Conservation (phyloP, 129 eudicot genomes). For the Saussurea involucrata region DNA sequence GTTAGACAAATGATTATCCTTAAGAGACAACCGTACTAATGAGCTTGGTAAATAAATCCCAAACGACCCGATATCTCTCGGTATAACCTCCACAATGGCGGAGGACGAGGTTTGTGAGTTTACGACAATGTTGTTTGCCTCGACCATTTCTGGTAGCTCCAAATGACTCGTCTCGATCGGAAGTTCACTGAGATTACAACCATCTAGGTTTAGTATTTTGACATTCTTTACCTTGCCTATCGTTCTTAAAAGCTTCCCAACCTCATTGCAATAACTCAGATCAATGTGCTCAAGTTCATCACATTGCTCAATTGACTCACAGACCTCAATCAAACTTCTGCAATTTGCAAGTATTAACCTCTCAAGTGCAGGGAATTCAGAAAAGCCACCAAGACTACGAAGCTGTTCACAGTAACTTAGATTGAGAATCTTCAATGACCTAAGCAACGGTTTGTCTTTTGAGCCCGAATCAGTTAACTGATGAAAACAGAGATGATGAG, state of each 20-base stretch:
- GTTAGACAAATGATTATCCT: neutral
- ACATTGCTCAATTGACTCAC: no score
- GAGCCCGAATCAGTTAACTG: neutral
- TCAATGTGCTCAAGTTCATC: neutral
- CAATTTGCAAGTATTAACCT: no score
- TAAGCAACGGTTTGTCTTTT: neutral
- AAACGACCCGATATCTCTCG: neutral
- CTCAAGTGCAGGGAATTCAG: neutral
- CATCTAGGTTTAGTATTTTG: neutral
- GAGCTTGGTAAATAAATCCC: neutral
- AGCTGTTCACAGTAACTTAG: neutral
- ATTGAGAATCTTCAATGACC: neutral
- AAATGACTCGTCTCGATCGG: neutral
- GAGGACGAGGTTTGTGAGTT: neutral
- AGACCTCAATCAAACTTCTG: no score
- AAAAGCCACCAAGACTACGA: neutral
- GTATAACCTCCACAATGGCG: neutral
- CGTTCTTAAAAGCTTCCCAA: neutral
- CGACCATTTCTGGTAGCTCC: neutral
- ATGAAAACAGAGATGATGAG: no score
- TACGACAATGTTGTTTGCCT: neutral
- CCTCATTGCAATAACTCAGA: neutral
- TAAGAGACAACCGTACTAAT: neutral
- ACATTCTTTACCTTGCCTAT: neutral
- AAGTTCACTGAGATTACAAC: neutral